phyloP scores from a whole-genome alignment of 2,329 filamentous ascomycete species.

The Sporothrix variecibatus region DNA sequence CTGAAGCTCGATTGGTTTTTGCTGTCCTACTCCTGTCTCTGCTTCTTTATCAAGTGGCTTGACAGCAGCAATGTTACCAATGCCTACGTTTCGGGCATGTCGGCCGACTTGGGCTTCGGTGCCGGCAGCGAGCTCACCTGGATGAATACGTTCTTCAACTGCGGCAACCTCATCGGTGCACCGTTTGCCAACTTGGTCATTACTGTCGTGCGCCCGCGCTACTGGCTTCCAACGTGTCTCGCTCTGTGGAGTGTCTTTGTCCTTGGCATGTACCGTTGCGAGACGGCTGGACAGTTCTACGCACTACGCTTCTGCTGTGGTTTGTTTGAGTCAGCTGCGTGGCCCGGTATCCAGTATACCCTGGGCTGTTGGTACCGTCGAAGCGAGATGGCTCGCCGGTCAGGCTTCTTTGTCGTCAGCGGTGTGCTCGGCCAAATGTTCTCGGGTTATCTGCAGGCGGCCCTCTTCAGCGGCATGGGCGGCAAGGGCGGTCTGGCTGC shows the following conservation, averaged over 20 bases:
- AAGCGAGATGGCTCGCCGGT: constrained; percentile 61
- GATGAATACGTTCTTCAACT: constrained; percentile 50
- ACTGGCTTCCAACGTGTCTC: constrained; percentile 45
- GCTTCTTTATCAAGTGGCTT: constrained; percentile 51
- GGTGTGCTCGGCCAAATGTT: constrained; percentile 67
- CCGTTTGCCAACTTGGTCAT: constrained; percentile 48
- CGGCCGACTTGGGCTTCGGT: constrained; percentile 47
- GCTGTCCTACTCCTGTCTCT: constrained; percentile 44
- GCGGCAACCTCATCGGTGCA: constrained; percentile 50
- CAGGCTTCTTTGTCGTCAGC: constrained; percentile 58
- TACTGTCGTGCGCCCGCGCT: constrained; percentile 46
- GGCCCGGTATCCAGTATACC: constrained; percentile 47
- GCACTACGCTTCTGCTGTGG: constrained; percentile 57
- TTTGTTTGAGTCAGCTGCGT: constrained; percentile 56
- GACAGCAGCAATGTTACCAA: constrained; percentile 51
- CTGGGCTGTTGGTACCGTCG: constrained; percentile 66
- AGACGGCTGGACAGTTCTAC: constrained; percentile 44
- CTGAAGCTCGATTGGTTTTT: constrained; percentile 55
- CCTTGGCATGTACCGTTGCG: constrained; percentile 45
- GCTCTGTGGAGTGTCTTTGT: constrained; percentile 45
- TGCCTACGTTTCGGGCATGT: constrained; percentile 51
- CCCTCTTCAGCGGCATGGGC: constrained; percentile 61
- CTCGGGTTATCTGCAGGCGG: constrained; percentile 59
- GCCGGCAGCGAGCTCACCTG: constrained; percentile 45
- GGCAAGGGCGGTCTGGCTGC: constrained; percentile 30